These are phyloP conservation scores for Russula lepida DNA, from an alignment of 768 basidiomycete species.

Conservation along the genomic window DNA sequence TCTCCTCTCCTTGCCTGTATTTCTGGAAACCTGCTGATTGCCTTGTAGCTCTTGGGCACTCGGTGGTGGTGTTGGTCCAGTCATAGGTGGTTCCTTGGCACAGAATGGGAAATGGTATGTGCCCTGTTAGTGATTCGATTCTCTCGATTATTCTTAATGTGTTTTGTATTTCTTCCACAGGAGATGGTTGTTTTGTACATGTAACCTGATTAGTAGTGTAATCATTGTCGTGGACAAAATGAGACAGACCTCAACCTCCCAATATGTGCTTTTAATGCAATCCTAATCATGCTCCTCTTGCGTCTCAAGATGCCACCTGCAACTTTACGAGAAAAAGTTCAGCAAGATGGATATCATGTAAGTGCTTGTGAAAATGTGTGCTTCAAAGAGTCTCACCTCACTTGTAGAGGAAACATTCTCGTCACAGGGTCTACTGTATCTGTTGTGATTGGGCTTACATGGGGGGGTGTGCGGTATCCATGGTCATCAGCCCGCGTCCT, in stretches of 20 bases:
- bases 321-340: too few species aligned
- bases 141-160: neutral
- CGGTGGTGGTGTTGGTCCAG: too few species aligned
- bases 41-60: slow-evolving; percentile 24
- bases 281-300: slow-evolving; percentile 27
- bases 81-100: slow-evolving; percentile 26
- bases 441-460: too few species aligned
- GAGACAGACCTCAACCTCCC: too few species aligned
- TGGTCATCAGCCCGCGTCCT: slow-evolving; percentile 37
- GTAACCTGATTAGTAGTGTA: neutral
- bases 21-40: neutral
- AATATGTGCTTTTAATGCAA: slow-evolving; percentile 26
- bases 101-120: slow-evolving; percentile 14
- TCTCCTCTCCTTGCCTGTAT: neutral
- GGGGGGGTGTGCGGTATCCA: slow-evolving; percentile 36
- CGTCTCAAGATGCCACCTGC: too few species aligned
- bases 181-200: slow-evolving; percentile 22
- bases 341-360: too few species aligned
- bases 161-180: neutral
- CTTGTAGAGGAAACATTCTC: slow-evolving; percentile 30
- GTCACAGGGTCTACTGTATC: slow-evolving; percentile 28
- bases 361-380: too few species aligned
- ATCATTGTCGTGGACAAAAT: neutral
- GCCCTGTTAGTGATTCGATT: neutral
- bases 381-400: neutral